Base-by-base conservation (phyloP, 768 basidiomycete species). In the Calocybe gangraenosa region DNA sequence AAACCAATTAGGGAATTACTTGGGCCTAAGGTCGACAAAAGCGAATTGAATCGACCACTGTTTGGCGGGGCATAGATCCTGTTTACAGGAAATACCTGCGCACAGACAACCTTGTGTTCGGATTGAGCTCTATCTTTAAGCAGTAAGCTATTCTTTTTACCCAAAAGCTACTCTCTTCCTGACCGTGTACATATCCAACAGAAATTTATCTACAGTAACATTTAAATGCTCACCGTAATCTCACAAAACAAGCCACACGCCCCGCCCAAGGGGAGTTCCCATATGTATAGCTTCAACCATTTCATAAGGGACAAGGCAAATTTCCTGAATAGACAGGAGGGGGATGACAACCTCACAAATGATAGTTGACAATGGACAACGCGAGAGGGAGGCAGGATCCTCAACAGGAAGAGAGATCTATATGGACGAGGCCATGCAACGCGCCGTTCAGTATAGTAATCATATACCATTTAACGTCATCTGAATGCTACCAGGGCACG, bases 1-100 rank as follows among this genome's bases (percentile, higher is more conserved):
- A 80, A 10, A 56, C 84, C 9, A 71, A 70, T 15, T 42, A 61
- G 1, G 77, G 75, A 1, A 69, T 79, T 34, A 71, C 78, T 0
- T 88, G 84, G 81, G 62, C 59, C 14, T 67, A 77, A 17, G 88
- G 87, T 0, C 75, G 87, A 2, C 49, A 58, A 20, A 59, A 60
- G 21, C 88, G 89, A 53, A 58, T 89, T 55, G 47, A 66, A 7
- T 61, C 64, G 9, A 74, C 59, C 0, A 37, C 67, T 0, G 78
- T 79, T 0, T 87, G 83, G 82, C 71, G 65, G 3, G 65, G 69
- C 6, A 62, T 87, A 1, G 80, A 80, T 7, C 14, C 60, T 0
- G 60, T 68, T 10, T 75, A 77, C 46, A 73, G 75, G 44, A 67
- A 66, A 8, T 78, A 75, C 42, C 58, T 88, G 1, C 65, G 83